phyloP scores from a whole-genome alignment of 2,329 filamentous ascomycete genomes.

The Microthyrium microscopicum region DNA sequence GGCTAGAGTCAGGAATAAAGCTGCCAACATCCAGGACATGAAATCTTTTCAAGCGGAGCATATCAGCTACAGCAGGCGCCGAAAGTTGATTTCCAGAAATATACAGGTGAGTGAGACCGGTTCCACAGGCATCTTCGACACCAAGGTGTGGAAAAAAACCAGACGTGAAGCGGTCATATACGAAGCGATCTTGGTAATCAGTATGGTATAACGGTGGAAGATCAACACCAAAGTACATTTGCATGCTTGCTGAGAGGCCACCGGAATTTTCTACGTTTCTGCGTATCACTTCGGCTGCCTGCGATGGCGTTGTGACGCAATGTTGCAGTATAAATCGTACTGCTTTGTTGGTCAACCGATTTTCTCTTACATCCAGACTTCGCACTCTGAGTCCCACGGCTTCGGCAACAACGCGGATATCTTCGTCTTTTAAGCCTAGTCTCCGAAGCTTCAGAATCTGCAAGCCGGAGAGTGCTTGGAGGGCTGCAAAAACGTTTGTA shows the following conservation, averaged over 20 bases:
- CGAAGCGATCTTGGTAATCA: slow-evolving; percentile 34
- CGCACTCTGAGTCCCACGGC: slow-evolving; percentile 35
- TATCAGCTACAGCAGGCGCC: slow-evolving; percentile 36
- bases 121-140: slow-evolving; percentile 36
- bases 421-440: slow-evolving; percentile 35
- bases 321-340: slow-evolving; percentile 34
- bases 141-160: slow-evolving; percentile 35
- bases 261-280: too few species aligned
- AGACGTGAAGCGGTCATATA: slow-evolving; percentile 31
- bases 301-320: slow-evolving; percentile 24
- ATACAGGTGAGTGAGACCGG: slow-evolving; percentile 43
- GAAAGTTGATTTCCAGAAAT: slow-evolving; percentile 39
- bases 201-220: slow-evolving; percentile 24
- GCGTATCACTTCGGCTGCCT: background rate
- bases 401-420: slow-evolving; percentile 34
- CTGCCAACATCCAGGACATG: slow-evolving; percentile 40
- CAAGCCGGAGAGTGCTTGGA: slow-evolving; percentile 31
- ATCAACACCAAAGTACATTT: slow-evolving; percentile 21
- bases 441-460: slow-evolving; percentile 40
- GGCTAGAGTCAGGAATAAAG: slow-evolving; percentile 19
- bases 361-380: slow-evolving; percentile 40
- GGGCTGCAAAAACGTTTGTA: slow-evolving; percentile 28
- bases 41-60: slow-evolving; percentile 34
- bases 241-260: too few species aligned
- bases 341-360: slow-evolving; percentile 38